Percentiles rank a stretch among this genome's conserved stretches.
Conservation (phyloP, 139 green algal genomes). For the Picochlorum sp. region DNA sequence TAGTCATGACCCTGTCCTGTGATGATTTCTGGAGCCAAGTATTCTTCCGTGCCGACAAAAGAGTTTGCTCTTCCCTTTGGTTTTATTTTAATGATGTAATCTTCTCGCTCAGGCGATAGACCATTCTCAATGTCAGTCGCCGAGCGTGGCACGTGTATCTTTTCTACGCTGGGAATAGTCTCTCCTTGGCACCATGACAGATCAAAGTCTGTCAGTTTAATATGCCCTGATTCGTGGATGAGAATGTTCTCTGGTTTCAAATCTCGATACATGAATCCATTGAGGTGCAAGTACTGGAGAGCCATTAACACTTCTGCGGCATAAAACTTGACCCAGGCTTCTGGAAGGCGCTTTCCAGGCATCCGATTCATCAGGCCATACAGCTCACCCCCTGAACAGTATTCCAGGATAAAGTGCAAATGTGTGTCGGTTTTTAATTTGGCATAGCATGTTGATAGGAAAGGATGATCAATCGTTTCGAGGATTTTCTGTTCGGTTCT, state of each 20-base stretch:
- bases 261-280: conserved; percentile 91
- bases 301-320: conserved; percentile 87
- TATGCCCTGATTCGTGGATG: conserved; percentile 77
- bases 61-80: conserved; percentile 82
- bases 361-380: conserved; percentile 64
- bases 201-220: conserved; percentile 97
- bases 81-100: conserved; percentile 59
- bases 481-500: conserved; percentile 87
- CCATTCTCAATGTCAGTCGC: not conserved
- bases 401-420: conserved; percentile 76
- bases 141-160: not conserved
- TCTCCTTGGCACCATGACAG: conserved; percentile 65
- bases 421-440: conserved; percentile 87
- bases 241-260: conserved; percentile 99
- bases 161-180: conserved; percentile 29
- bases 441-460: conserved; percentile 88
- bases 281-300: conserved; percentile 96
- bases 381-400: conserved; percentile 71
- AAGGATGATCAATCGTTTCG: conserved; percentile 84
- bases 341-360: conserved; percentile 63
- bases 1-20: conserved; percentile 49
- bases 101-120: not conserved
- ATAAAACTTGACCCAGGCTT: conserved; percentile 81
- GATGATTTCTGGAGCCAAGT: conserved; percentile 64
- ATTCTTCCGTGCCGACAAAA: conserved; percentile 83